These are phyloP conservation scores for Leishmania turanica DNA, from an alignment of 208 protist genomes.

Conservation along the genomic window DNA sequence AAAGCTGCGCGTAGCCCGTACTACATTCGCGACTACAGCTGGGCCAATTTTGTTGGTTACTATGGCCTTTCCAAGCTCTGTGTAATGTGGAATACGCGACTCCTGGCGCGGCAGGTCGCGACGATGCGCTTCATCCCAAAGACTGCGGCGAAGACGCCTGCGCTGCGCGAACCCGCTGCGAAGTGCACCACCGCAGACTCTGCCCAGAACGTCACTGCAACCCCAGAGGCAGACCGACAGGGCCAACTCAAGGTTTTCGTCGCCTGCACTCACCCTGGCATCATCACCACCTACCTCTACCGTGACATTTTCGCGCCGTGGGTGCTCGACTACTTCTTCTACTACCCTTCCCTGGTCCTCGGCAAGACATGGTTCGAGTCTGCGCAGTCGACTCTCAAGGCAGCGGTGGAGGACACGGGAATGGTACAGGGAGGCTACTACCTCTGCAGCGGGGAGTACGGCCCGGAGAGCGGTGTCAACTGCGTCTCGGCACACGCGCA, in stretches of 20 bases:
- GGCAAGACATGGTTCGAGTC: conserved; percentile 85
- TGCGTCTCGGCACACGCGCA: conserved; percentile 66
- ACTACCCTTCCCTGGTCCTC: conserved; percentile 82
- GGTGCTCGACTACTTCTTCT: conserved; percentile 75
- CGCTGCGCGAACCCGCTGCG: background rate
- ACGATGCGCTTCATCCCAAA: conserved; percentile 34
- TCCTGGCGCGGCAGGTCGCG: conserved; percentile 59
- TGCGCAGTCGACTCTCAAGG: conserved; percentile 72
- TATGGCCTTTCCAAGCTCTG: conserved; percentile 90
- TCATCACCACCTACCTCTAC: conserved; percentile 83
- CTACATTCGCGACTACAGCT: conserved; percentile 49
- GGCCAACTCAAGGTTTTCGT: conserved; percentile 63
- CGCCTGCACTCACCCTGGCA: conserved; percentile 78
- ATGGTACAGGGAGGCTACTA: conserved; percentile 85
- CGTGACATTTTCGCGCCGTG: conserved; percentile 73
- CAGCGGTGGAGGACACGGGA: conserved; percentile 48
- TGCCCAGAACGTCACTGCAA: background rate
- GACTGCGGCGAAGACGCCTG: background rate
- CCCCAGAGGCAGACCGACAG: background rate
- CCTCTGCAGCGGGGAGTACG: conserved; percentile 76
- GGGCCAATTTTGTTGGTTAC: conserved; percentile 76
- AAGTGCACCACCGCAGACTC: background rate
- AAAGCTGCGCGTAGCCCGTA: conserved; percentile 3
- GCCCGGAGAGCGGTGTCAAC: conserved; percentile 53
- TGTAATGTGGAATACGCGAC: conserved; percentile 79